A percentile compares a stretch with the other conserved stretches of the same genome.
phyloP scores from a whole-genome alignment of 1,284 basidiomycete species.

The Puccinia hordei region DNA sequence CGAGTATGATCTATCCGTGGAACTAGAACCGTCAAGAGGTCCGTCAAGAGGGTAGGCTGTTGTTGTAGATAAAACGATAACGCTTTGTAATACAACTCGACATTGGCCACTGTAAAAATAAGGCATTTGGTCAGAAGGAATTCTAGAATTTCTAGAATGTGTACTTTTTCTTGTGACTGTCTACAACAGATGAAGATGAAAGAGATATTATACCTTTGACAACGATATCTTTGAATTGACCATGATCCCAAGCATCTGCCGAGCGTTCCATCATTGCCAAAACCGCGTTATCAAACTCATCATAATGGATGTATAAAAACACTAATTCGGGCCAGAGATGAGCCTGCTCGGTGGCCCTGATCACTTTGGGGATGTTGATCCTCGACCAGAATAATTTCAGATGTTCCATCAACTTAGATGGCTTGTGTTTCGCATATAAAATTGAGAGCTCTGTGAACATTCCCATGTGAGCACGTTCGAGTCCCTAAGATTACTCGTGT shows the following conservation, averaged over 20 bases:
- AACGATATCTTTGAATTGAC: slow-evolving; percentile 95
- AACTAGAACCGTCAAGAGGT: slow-evolving; percentile 86
- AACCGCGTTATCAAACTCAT: slow-evolving; percentile 90
- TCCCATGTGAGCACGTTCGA: slow-evolving; percentile 90
- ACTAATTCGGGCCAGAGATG: slow-evolving; percentile 98
- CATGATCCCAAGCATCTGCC: slow-evolving; percentile 97
- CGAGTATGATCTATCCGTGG: slow-evolving; percentile 91
- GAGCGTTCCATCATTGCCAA: slow-evolving; percentile 97
- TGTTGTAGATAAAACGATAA: slow-evolving; percentile 87
- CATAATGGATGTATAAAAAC: slow-evolving; percentile 97
- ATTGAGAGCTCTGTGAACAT: slow-evolving; percentile 89
- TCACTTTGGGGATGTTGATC: slow-evolving; percentile 87
- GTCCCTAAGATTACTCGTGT: slow-evolving; percentile 52
- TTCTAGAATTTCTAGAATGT: neutral
- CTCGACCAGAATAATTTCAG: slow-evolving; percentile 95
- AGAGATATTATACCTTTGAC: slow-evolving; percentile 65
- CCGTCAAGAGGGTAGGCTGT: slow-evolving; percentile 88
- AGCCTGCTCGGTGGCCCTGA: slow-evolving; percentile 91
- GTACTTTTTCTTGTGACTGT: neutral
- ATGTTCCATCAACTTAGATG: slow-evolving; percentile 98
- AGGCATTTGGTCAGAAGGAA: neutral
- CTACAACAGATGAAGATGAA: neutral
- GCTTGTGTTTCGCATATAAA: slow-evolving; percentile 93
- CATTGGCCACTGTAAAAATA: slow-evolving; percentile 75
- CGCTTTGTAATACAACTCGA: slow-evolving; percentile 67